Evolutionary conservation across 495 filamentous ascomycete species (phyloP).

Genomic region (Extremus antarcticus): DNA sequence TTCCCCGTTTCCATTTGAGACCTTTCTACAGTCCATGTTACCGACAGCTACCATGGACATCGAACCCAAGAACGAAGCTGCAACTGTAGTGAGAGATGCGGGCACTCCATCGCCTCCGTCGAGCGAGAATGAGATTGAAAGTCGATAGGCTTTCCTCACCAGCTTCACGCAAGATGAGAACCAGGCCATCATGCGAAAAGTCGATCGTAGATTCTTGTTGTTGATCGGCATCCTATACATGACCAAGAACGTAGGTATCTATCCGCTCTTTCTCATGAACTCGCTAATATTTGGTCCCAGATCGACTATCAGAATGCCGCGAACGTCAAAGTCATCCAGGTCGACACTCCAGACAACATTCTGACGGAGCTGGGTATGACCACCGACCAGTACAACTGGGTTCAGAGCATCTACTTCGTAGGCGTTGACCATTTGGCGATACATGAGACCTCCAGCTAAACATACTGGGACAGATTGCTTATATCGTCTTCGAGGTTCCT

Average conservation of each 20-base stretch:
- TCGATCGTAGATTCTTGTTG: slow-evolving; percentile 25
- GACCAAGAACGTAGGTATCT: slow-evolving; percentile 30
- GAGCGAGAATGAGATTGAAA: too few relatives aligned
- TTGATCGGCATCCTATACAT: slow-evolving; percentile 30
- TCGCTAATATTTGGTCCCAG: too few relatives aligned
- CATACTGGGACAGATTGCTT: slow-evolving; percentile 28
- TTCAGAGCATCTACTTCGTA: slow-evolving; percentile 14
- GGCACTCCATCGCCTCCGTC: too few relatives aligned
- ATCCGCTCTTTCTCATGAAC: too few relatives aligned
- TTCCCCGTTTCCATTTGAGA: too few relatives aligned
- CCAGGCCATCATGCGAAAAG: slow-evolving; percentile 25
- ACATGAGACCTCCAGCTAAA: too few relatives aligned
- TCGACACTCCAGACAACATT: slow-evolving; percentile 23
- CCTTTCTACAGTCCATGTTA: too few relatives aligned
- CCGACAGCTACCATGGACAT: too few relatives aligned
- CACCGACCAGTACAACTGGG: slow-evolving; percentile 30
- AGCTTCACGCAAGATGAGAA: too few relatives aligned
- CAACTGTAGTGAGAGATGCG: too few relatives aligned
- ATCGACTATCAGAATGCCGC: slow-evolving; percentile 29
- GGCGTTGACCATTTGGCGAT: neutral
- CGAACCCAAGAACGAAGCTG: too few relatives aligned
- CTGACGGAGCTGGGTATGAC: slow-evolving; percentile 27
- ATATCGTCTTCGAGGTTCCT: slow-evolving; percentile 32
- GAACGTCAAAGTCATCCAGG: slow-evolving; percentile 30
- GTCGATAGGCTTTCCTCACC: too few relatives aligned